Percentiles rank a stretch among this genome's conserved stretches.
Conservation (phyloP, 768 basidiomycete genomes). For the Boletus tomentosulus region DNA sequence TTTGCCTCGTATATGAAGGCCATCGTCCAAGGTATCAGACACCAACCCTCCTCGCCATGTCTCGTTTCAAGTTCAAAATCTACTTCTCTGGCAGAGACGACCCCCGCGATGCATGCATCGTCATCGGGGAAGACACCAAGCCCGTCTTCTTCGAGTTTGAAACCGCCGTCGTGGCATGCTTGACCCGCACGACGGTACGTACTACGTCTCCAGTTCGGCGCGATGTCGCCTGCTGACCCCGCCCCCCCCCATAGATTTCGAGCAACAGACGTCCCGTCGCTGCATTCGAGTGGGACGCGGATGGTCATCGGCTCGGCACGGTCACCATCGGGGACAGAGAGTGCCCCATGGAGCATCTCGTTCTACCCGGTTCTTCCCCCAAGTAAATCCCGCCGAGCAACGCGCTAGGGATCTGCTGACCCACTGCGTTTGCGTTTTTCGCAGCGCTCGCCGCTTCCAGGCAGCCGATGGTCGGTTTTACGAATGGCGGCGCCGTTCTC, state of each 20-base stretch:
- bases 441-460: constrained; percentile 58
- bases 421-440: background rate
- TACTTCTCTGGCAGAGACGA: constrained; percentile 70
- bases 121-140: constrained; percentile 62
- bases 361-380: constrained; percentile 46
- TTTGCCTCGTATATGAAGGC: constrained; percentile 27
- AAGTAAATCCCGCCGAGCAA: constrained; percentile 35
- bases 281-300: constrained; percentile 44
- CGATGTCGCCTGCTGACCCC: too few species aligned
- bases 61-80: constrained; percentile 44
- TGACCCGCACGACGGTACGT: constrained; percentile 7
- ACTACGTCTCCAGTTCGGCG: too few species aligned
- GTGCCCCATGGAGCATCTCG: constrained; percentile 60
- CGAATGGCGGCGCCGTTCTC: constrained; percentile 59
- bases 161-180: constrained; percentile 36
- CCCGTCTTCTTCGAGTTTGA: constrained; percentile 65
- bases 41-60: constrained; percentile 21
- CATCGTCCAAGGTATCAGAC: background rate
- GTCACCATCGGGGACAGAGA: constrained; percentile 52
- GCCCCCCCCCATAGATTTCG: constrained; percentile 18
- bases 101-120: constrained; percentile 57
- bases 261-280: constrained; percentile 50
- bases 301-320: constrained; percentile 33
- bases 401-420: background rate
- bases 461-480: constrained; percentile 54